A percentile compares a stretch with the other conserved stretches of the same genome.
These are phyloP conservation scores for Ambrosiella xylebori DNA, from an alignment of 2,329 filamentous ascomycete species.

Conservation along the genomic window DNA sequence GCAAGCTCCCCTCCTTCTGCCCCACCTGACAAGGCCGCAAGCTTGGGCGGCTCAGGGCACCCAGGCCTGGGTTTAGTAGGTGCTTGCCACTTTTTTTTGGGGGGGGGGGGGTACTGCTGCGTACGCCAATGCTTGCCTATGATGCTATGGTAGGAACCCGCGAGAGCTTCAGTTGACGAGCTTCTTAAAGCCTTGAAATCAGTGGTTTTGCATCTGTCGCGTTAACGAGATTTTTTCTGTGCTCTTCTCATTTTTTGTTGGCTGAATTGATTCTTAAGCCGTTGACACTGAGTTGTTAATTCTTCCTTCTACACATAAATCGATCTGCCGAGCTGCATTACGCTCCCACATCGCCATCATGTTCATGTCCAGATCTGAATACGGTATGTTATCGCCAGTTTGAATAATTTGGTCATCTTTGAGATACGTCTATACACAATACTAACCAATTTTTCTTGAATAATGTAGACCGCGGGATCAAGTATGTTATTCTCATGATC, in stretches of 20 bases:
- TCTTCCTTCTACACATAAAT: background rate
- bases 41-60: background rate
- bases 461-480: constrained; percentile 82
- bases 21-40: constrained; percentile 11
- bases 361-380: constrained; percentile 99
- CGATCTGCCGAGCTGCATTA: background rate
- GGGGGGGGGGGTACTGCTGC: constrained; percentile 1
- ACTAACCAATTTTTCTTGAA: constrained; percentile 6
- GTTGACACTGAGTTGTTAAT: no score
- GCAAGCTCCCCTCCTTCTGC: constrained; percentile 1
- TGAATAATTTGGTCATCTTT: background rate
- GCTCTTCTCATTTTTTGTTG: background rate
- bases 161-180: constrained; percentile 1
- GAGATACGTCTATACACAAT: background rate
- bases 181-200: background rate
- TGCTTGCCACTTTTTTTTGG: background rate
- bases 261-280: background rate
- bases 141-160: background rate
- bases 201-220: background rate
- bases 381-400: constrained; percentile 47
- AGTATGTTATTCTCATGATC: constrained; percentile 38
- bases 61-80: background rate
- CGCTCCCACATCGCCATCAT: constrained; percentile 36
- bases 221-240: background rate
- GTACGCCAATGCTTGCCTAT: constrained; percentile 11